Percentiles rank a stretch among this genome's conserved stretches.
Conservation (phyloP, 768 basidiomycete species). For the Russula griseocarnosa region DNA sequence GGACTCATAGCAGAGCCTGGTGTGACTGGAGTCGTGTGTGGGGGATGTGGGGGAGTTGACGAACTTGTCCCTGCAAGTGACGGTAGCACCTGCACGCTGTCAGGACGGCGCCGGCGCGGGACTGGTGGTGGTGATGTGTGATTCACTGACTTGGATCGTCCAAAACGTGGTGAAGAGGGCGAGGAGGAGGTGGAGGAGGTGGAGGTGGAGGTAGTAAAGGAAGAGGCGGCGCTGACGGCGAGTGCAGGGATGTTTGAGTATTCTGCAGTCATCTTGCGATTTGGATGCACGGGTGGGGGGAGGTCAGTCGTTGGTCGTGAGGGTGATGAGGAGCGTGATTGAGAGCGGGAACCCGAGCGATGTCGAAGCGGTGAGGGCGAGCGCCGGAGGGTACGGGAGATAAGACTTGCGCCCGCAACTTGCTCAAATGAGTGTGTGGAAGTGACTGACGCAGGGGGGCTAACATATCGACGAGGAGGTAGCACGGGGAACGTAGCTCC, state of each 20-base stretch:
- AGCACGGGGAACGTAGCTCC: conserved; percentile 35
- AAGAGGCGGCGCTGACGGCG: background rate
- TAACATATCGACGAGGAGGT: conserved; percentile 38
- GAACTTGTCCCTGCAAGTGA: conserved; percentile 6
- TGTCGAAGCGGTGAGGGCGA: conserved; percentile 16
- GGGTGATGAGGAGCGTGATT: conserved; percentile 34
- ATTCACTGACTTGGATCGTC: conserved; percentile 55
- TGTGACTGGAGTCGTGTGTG: conserved; percentile 19
- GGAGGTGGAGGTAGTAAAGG: background rate
- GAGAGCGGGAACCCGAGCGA: conserved; percentile 7
- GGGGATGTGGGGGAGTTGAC: conserved; percentile 3
- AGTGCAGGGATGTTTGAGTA: conserved; percentile 2
- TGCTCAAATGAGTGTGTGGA: conserved; percentile 41
- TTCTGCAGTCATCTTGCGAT: conserved; percentile 39
- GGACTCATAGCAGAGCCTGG: conserved; percentile 22
- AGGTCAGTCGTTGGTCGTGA: conserved; percentile 36
- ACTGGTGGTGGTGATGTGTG: conserved; percentile 40
- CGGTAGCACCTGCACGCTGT: conserved; percentile 52
- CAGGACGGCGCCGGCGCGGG: conserved; percentile 50
- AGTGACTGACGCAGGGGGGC: conserved; percentile 35
- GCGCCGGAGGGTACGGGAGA: background rate
- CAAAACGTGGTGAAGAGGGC: conserved; percentile 39
- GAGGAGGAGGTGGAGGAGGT: conserved; percentile 5
- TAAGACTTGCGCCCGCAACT: conserved; percentile 40
- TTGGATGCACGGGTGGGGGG: conserved; percentile 52